These are phyloP conservation scores for Pseudocercospora eumusae DNA, from an alignment of 2,329 filamentous ascomycete species.

Conservation along the genomic window DNA sequence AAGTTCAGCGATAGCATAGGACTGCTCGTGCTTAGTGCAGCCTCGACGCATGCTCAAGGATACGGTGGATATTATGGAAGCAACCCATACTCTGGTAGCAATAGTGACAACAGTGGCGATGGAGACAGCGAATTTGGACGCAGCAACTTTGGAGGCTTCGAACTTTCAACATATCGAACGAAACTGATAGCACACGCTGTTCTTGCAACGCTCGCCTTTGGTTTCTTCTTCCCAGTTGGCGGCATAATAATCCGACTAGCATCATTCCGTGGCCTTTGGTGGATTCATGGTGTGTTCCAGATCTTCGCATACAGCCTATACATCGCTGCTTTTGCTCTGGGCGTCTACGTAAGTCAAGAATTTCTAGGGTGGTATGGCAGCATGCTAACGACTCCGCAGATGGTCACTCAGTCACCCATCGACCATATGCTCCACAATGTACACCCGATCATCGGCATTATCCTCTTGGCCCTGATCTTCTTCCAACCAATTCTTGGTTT, in stretches of 20 bases:
- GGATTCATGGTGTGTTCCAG: conserved; percentile 53
- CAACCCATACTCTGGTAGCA: conserved; percentile 18
- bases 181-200: conserved; percentile 51
- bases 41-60: conserved; percentile 17
- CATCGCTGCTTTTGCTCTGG: conserved; percentile 55
- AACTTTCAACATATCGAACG: conserved; percentile 25
- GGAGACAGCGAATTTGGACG: conserved; percentile 17
- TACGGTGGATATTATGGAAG: conserved; percentile 17
- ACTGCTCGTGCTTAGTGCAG: conserved; percentile 13
- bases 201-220: conserved; percentile 50
- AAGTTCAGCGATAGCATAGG: conserved; percentile 10
- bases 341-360: conserved; percentile 43
- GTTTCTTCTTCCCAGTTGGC: conserved; percentile 50
- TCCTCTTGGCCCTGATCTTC: conserved; percentile 54
- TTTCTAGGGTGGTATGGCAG: neutral
- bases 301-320: conserved; percentile 52
- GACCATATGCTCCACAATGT: conserved; percentile 39
- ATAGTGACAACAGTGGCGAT: conserved; percentile 14
- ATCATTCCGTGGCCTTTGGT: conserved; percentile 49
- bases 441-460: conserved; percentile 58
- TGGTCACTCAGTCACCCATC: conserved; percentile 43
- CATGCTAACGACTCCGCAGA: conserved; percentile 1
- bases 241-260: conserved; percentile 50
- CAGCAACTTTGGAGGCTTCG: conserved; percentile 19
- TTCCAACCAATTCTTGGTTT: conserved; percentile 58